Base-by-base conservation (phyloP, 805 yeast species). In the Candida nonsorbophila region DNA sequence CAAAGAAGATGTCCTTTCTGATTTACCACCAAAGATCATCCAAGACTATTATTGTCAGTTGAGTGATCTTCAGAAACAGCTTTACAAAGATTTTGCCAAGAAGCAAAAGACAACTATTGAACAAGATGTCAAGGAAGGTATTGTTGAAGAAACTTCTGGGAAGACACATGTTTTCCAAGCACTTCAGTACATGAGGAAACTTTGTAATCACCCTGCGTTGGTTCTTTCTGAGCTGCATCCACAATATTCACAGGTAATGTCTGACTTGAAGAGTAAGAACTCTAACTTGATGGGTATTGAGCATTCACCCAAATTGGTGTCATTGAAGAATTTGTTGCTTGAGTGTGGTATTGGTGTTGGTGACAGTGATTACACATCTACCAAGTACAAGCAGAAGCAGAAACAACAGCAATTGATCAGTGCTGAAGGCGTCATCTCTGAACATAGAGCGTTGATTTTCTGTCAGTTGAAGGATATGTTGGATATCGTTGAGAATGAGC, bases 401-500 rank as follows among this genome's bases (percentile, higher is more conserved):
- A 53, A 48, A 14, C 62, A 58, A 32, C 55, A 55, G 10, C 58
- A 63, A 28, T 39, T 65, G 19, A 47, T 64, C 4, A 42, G 69
- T 0, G 63, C 70, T 4, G 77, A 68, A 32, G 77, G 79, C 3
- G 92, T 84, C 12, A 90, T 90, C 42, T 81, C 95, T 20, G 97
- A 87, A 51, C 99, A 92, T 56, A 74, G 99, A 33, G 98, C 95
- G 1, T 70, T 92, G 45, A 80, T 92, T 27, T 92, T 92, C 56
- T 92, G 97, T 58, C 99, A 92, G 54, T 72, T 92, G 61, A 92
- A 90, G 50, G 98, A 92, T 49, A 92, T 92, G 99, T 69, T 92
- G 41, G 97, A 92, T 49, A 84, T 92, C 69, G 95, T 94, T 22
- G 98, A 94, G 56, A 77, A 79, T 32, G 95, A 92, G 42, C 67